phyloP scores from a whole-genome alignment of 805 yeast genomes.

The Starmera pachycereana region DNA sequence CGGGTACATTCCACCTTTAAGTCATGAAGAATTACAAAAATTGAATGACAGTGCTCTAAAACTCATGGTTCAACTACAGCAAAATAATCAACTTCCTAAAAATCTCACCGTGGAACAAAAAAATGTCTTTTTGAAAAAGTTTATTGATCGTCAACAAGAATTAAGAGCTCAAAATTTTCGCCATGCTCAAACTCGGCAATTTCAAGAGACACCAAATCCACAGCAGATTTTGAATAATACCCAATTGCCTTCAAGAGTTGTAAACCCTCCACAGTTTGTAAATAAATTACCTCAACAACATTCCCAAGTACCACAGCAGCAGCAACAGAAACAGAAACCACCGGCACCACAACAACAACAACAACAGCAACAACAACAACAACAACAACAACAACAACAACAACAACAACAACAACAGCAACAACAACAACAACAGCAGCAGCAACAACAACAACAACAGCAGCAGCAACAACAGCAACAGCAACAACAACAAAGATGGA shows the following conservation, averaged over 20 bases:
- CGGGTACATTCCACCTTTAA: slow-evolving; percentile 4
- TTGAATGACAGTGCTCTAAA: slow-evolving; percentile 16
- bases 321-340: slow-evolving; percentile 1
- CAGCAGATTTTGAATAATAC: background rate
- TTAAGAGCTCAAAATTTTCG: slow-evolving; percentile 6
- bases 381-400: slow-evolving; percentile 1
- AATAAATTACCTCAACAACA: background rate
- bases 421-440: slow-evolving; percentile 1
- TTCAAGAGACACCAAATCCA: slow-evolving; percentile 1
- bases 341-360: slow-evolving; percentile 3
- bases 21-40: slow-evolving; percentile 11
- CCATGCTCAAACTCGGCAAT: slow-evolving; percentile 1
- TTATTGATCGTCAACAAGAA: slow-evolving; percentile 17
- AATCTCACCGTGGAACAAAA: slow-evolving; percentile 16
- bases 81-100: slow-evolving; percentile 14
- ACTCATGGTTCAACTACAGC: slow-evolving; percentile 14
- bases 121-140: slow-evolving; percentile 13
- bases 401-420: background rate
- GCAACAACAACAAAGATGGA: slow-evolving; percentile 6
- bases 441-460: slow-evolving; percentile 1
- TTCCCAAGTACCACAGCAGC: background rate
- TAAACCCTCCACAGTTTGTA: background rate
- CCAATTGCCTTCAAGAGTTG: slow-evolving; percentile 1
- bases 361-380: slow-evolving; percentile 4
- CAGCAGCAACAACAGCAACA: slow-evolving; percentile 14